Percentiles rank a stretch among this genome's conserved stretches.
Evolutionary conservation across 257 asterid species (phyloP).

Genomic region (Solanum bulbocastanum): DNA sequence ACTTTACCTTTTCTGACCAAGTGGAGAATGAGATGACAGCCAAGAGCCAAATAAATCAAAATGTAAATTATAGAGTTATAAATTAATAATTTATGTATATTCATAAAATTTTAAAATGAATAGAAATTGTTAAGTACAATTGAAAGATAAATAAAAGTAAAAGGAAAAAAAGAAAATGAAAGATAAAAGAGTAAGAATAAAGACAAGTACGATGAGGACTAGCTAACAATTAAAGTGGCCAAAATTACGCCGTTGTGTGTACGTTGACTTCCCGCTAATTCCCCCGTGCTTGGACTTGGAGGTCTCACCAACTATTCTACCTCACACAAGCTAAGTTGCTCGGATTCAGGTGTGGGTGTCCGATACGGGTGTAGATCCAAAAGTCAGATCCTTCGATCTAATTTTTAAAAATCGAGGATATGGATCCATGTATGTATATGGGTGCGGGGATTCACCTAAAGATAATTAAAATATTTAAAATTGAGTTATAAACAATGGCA

Average conservation of each 20-base stretch:
- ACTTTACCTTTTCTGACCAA: neutral
- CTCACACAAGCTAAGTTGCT: too few relatives aligned
- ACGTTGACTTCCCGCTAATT: neutral
- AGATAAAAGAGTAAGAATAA: too few relatives aligned
- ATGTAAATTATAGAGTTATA: neutral
- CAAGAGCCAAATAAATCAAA: neutral
- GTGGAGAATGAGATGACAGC: neutral
- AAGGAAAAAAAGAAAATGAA: too few relatives aligned
- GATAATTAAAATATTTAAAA: too few relatives aligned
- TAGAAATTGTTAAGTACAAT: too few relatives aligned
- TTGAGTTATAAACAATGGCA: too few relatives aligned
- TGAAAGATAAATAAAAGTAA: too few relatives aligned
- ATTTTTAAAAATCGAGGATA: too few relatives aligned
- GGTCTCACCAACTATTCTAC: neutral
- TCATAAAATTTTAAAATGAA: too few relatives aligned
- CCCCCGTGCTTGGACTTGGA: neutral
- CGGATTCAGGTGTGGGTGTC: fast-evolving
- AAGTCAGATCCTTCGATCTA: fast-evolving
- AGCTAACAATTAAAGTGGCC: neutral
- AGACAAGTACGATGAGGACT: neutral
- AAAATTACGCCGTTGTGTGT: neutral
- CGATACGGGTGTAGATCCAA: too few relatives aligned
- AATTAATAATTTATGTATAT: neutral
- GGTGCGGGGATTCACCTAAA: too few relatives aligned
- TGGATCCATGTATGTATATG: too few relatives aligned